Base-by-base conservation (phyloP, 805 yeast species). In the Blastobotrys peoriensis region DNA sequence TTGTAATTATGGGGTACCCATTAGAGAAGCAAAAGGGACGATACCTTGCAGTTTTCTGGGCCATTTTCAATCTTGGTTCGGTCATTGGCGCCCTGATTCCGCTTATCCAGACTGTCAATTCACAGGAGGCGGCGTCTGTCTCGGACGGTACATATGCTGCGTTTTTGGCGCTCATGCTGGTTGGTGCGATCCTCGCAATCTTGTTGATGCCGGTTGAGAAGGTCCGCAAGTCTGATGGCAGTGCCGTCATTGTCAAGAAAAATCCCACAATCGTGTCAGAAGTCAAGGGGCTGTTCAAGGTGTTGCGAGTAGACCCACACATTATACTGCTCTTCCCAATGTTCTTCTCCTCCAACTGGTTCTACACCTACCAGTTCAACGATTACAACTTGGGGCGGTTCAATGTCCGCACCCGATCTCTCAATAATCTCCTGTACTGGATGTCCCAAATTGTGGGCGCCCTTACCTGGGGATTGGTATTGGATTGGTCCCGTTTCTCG, bases 321-420 rank as follows among this genome's bases (percentile, higher is more conserved):
- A 72, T 78, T 41, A 56, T 71, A 39, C 59, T 73, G 20, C 54
- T 77, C 58, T 73, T 79, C 69, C 84, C 84, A 36, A 70, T 76
- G 75, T 79, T 78, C 59, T 73, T 75, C 52, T 70, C 80, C 22
- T 75, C 83, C 30, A 79, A 79, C 66, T 79, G 79, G 79, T 79
- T 77, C 65, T 77, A 77, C 67, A 75, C 83, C 38, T 79, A 79
- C 61, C 82, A 79, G 62, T 78, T 75, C 55, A 76, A 77, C 58
- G 77, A 74, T 47, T 67, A 72, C 61, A 78, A 78, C 57, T 74
- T 73, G 34, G 75, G 73, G 17, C 64, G 73, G 40, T 79, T 79
- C 63, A 76, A 73, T 54, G 60, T 78, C 47, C 69, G 83, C 59
- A 75, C 84, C 17, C 69, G 84, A 52, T 75, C 83, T 3, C 69